Conservation (phyloP, 306 rosid genomes). For the Casuarina glauca region DNA sequence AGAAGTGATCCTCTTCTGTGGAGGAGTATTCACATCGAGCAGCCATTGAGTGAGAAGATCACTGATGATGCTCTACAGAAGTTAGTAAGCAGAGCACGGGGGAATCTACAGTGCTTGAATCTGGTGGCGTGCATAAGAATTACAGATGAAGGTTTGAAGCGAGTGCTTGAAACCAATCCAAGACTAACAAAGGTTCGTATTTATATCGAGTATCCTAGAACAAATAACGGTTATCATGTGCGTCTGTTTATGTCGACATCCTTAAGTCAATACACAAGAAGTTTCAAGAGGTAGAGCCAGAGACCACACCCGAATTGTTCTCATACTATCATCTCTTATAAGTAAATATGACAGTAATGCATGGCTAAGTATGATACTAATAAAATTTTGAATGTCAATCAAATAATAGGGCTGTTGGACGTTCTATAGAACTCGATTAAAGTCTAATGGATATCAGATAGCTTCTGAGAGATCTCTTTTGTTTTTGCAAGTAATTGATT, state of each 20-base stretch:
- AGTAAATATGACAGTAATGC: no score
- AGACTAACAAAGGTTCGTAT: constrained; percentile 54
- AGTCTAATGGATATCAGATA: neutral
- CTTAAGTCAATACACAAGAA: no score
- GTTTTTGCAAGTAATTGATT: neutral
- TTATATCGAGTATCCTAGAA: constrained; percentile 6
- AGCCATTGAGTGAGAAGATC: constrained; percentile 44
- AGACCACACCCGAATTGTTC: neutral
- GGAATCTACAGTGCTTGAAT: constrained; percentile 54
- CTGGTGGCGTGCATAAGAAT: constrained; percentile 48
- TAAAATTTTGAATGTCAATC: neutral
- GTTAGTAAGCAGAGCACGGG: constrained; percentile 66
- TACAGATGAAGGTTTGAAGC: constrained; percentile 53
- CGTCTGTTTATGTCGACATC: neutral
- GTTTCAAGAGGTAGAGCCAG: no score
- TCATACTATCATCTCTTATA: neutral
- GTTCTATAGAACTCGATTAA: neutral
- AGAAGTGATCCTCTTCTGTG: constrained; percentile 59
- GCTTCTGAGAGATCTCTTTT: neutral
- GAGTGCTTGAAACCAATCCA: constrained; percentile 54
- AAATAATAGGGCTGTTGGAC: neutral
- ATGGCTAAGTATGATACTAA: neutral
- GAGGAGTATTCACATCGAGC: constrained; percentile 51
- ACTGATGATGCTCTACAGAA: constrained; percentile 49
- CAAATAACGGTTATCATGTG: neutral